Evolutionary conservation across 1,284 basidiomycete species (phyloP).

Genomic region (Austropuccinia psidii): DNA sequence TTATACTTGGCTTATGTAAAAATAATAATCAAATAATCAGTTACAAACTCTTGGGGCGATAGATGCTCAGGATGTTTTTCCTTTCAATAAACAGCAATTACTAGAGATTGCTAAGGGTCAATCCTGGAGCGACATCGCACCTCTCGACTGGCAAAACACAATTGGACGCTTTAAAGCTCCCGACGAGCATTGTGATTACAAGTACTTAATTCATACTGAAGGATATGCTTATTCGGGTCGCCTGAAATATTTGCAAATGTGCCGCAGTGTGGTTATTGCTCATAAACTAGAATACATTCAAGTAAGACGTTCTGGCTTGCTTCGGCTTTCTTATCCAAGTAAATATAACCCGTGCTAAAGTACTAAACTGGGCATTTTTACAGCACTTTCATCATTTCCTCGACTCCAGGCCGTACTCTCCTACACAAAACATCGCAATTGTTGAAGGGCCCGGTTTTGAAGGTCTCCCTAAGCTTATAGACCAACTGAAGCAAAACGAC

Average conservation of each 20-base stretch:
- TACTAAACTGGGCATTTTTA: too few relatives aligned
- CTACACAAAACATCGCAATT: conserved; percentile 48
- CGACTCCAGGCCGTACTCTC: conserved; percentile 42
- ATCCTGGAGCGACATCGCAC: conserved; percentile 21
- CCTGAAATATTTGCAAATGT: conserved; percentile 49
- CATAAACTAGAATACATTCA: conserved; percentile 42
- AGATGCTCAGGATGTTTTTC: too few relatives aligned
- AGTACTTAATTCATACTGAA: conserved; percentile 48
- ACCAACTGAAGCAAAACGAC: conserved; percentile 41
- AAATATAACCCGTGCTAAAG: conserved; percentile 19
- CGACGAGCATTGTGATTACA: conserved; percentile 48
- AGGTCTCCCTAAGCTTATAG: conserved; percentile 46
- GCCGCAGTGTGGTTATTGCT: conserved; percentile 47
- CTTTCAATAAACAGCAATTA: conserved; percentile 3
- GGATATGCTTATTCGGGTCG: conserved; percentile 48
- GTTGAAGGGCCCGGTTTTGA: conserved; percentile 42
- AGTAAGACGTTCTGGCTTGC: background rate
- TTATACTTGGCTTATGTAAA: background rate
- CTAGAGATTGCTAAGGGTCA: conserved; percentile 19
- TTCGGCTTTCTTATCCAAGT: conserved; percentile 9
- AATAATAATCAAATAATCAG: too few relatives aligned
- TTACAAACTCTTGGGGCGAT: too few relatives aligned
- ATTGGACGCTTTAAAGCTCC: conserved; percentile 40
- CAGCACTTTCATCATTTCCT: conserved; percentile 49
- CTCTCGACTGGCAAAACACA: conserved; percentile 21